phyloP scores from a whole-genome alignment of 257 asterid genomes.

The Capsicum rhomboideum region DNA sequence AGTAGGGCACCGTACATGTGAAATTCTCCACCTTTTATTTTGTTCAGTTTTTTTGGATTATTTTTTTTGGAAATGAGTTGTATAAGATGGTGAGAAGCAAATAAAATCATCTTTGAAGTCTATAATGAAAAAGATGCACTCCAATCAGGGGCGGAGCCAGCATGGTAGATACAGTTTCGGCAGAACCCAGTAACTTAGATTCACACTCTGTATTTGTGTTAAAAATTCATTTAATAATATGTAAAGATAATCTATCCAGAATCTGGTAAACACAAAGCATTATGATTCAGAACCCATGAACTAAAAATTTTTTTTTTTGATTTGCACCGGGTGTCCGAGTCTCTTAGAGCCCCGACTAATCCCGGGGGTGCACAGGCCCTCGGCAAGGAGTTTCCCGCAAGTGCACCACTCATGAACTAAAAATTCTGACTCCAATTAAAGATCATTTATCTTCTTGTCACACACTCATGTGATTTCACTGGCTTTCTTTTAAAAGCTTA shows the following conservation, averaged over 20 bases:
- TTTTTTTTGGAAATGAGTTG: background rate
- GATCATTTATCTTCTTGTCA: background rate
- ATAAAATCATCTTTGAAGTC: background rate
- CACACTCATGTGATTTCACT: background rate
- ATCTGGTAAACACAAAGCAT: background rate
- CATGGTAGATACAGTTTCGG: background rate
- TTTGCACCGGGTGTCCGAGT: too few relatives aligned
- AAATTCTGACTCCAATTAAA: background rate
- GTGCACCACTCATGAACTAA: background rate
- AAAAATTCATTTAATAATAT: background rate
- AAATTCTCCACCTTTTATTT: background rate
- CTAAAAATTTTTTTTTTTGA: too few relatives aligned
- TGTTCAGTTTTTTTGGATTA: background rate
- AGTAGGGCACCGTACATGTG: background rate
- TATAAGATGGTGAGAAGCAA: background rate
- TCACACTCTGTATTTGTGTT: background rate
- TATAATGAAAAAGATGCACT: background rate
- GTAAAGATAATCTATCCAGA: background rate
- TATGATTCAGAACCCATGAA: background rate
- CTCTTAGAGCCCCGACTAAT: too few relatives aligned
- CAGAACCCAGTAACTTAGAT: background rate
- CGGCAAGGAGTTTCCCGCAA: too few relatives aligned
- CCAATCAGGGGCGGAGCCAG: background rate
- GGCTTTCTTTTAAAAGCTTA: background rate
- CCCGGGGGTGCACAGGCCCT: too few relatives aligned